Evolutionary conservation across 2,329 filamentous ascomycete genomes (phyloP).

Genomic region (Fusarium chuoi): DNA sequence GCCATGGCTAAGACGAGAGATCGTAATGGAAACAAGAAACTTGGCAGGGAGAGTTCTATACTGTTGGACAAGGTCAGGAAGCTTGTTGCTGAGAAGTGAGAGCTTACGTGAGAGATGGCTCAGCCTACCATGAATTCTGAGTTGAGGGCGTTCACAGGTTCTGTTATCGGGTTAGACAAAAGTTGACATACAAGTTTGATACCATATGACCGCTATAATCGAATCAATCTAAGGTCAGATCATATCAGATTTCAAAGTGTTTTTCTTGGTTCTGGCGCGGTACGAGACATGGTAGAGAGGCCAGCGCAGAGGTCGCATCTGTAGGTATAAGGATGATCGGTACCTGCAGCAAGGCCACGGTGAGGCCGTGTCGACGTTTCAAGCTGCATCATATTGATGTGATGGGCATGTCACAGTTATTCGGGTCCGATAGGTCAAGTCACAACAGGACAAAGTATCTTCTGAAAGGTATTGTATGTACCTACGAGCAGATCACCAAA

Average conservation of each 20-base stretch:
- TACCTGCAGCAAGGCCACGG: not conserved
- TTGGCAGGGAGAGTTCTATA: slow-evolving; percentile 83
- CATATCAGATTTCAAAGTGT: not conserved
- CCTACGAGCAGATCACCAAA: not conserved
- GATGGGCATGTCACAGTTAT: not conserved
- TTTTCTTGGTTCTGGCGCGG: not conserved
- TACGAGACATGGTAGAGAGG: not conserved
- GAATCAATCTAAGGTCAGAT: not conserved
- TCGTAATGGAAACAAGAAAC: slow-evolving; percentile 78
- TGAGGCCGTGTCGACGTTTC: slow-evolving; percentile 6
- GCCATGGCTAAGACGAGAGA: slow-evolving; percentile 80
- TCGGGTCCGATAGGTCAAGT: not conserved
- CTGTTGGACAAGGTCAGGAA: slow-evolving; percentile 81
- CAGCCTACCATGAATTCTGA: not conserved
- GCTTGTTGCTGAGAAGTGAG: slow-evolving; percentile 64
- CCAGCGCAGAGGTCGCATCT: not conserved
- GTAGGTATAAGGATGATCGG: not conserved
- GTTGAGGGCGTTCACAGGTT: slow-evolving; percentile 24
- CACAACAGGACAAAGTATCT: not conserved
- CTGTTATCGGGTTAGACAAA: slow-evolving; percentile 32
- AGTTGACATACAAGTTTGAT: slow-evolving; percentile 24
- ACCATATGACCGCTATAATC: slow-evolving; percentile 14
- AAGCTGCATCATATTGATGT: not conserved
- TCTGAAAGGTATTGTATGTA: not conserved
- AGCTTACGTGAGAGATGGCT: not conserved